phyloP scores from a whole-genome alignment of 148 eudicot species.

The Fagopyrum tataricum region DNA sequence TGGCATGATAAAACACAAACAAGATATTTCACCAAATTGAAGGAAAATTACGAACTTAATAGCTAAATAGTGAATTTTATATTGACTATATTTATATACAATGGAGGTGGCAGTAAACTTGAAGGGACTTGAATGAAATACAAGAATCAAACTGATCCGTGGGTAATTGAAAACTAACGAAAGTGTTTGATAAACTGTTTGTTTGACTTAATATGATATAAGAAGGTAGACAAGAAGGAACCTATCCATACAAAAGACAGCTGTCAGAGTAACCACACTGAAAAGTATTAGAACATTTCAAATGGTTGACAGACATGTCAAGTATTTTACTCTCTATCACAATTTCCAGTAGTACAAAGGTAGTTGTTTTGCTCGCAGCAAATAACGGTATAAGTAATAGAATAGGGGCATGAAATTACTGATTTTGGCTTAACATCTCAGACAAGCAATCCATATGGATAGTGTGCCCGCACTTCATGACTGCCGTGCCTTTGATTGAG shows the following conservation, averaged over 20 bases:
- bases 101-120: background rate
- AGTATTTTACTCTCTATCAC: background rate
- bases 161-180: background rate
- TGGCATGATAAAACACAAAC: background rate
- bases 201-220: too few relatives aligned
- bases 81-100: background rate
- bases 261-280: background rate
- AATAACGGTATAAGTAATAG: background rate
- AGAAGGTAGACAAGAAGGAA: too few relatives aligned
- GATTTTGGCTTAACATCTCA: constrained; percentile 47
- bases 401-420: constrained; percentile 30
- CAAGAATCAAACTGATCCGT: background rate
- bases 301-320: background rate
- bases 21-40: background rate
- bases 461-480: constrained; percentile 81
- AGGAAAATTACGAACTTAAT: background rate
- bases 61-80: background rate
- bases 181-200: background rate
- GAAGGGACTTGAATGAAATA: background rate
- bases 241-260: background rate
- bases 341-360: background rate
- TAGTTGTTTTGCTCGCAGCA: background rate
- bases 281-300: background rate
- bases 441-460: constrained; percentile 55
- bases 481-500: constrained; percentile 45